Evolutionary conservation across 108 stramenopile genomes (phyloP).

Genomic region (Discostella pseudostelligera): DNA sequence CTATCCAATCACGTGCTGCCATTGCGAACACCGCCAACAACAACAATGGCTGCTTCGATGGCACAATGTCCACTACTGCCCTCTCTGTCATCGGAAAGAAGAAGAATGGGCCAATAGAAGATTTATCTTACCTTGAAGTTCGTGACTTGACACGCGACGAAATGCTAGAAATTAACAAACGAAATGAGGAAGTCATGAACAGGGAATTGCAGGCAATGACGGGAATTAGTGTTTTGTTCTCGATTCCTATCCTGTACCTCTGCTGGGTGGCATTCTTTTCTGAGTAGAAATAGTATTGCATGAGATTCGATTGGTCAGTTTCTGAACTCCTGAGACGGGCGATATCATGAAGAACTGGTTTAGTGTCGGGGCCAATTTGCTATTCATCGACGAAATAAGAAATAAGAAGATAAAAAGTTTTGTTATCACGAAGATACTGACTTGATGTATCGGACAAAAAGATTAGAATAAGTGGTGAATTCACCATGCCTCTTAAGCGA

Average conservation of each 20-base stretch:
- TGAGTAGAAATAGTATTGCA: conserved; percentile 20
- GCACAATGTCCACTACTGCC: conserved; percentile 17
- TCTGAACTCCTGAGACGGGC: no score
- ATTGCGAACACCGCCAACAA: neutral
- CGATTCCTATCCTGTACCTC: conserved; percentile 81
- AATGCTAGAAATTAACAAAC: conserved; percentile 71
- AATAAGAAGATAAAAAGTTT: no score
- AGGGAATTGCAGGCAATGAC: conserved; percentile 77
- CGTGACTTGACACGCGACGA: conserved; percentile 84
- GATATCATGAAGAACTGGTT: no score
- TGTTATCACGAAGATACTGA: no score
- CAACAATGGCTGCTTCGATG: neutral
- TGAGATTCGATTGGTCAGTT: neutral
- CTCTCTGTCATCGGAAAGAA: conserved; percentile 52
- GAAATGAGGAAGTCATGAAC: conserved; percentile 81
- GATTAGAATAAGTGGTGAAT: no score
- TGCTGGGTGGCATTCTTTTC: conserved; percentile 89
- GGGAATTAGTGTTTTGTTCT: conserved; percentile 67
- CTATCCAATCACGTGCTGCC: conserved; percentile 25
- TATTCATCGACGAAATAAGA: no score
- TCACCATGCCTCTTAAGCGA: no score
- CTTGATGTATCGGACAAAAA: no score
- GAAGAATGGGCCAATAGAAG: conserved; percentile 61
- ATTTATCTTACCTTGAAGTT: conserved; percentile 69
- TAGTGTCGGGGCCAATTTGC: no score